These are phyloP conservation scores for Talaromyces stipitatus DNA, from an alignment of 495 filamentous ascomycete species.

Conservation along the genomic window DNA sequence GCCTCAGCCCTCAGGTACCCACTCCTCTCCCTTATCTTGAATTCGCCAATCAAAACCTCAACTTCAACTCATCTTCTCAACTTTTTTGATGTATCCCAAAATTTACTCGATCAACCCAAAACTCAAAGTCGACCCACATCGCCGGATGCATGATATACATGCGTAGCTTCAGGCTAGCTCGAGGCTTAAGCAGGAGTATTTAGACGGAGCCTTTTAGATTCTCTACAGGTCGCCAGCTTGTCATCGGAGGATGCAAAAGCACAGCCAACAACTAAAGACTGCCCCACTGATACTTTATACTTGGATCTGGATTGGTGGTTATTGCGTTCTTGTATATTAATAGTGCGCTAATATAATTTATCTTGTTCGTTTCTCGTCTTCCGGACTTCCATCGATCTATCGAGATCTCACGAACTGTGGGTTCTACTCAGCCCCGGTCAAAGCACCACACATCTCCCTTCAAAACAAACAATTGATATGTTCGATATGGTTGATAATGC, in stretches of 20 bases:
- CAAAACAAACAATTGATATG: background rate
- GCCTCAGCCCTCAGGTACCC: background rate
- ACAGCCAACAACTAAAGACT: background rate
- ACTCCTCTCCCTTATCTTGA: background rate
- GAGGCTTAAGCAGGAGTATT: slow-evolving; percentile 1
- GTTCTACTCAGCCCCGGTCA: no score
- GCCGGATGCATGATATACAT: background rate
- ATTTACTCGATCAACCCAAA: background rate
- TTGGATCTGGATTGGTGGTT: background rate
- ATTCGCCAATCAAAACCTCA: background rate
- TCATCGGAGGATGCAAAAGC: background rate
- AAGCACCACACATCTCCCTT: background rate
- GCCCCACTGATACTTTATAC: background rate
- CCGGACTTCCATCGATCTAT: background rate
- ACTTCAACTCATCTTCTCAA: background rate
- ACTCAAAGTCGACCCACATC: background rate
- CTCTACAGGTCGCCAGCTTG: background rate
- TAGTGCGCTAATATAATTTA: background rate
- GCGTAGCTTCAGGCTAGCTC: background rate
- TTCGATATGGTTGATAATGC: background rate
- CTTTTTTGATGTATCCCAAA: slow-evolving; percentile 1
- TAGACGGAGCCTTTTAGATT: background rate
- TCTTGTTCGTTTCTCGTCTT: background rate
- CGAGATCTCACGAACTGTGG: background rate
- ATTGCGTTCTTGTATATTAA: background rate